Base-by-base conservation (phyloP, 768 basidiomycete species). In the Leccinum pellstonianum region DNA sequence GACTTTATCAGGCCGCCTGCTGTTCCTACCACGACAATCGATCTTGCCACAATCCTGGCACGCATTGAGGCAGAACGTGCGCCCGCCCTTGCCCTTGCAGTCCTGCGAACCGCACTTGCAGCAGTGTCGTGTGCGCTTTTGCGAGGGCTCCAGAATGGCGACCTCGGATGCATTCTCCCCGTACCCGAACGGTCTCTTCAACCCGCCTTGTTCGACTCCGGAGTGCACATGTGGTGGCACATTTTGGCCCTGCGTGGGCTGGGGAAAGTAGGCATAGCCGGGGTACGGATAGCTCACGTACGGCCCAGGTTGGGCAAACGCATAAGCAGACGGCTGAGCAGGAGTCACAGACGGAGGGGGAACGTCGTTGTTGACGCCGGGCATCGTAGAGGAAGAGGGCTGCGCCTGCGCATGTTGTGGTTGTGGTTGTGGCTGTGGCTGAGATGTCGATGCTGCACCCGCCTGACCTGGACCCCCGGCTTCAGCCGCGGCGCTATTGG, bases 31-130 rank as follows among this genome's bases (percentile, higher is more conserved):
- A 65, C 81, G 85, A 67, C 90, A 93, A 15, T 88, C 86, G 63
- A 87, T 65, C 77, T 87, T 87, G n/a, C 88, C 88, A 69, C 91
- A 93, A 72, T 93, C 90, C 75, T 90, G 87, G 63, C 90, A 92
- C 46, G 83, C 77, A 70, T 86, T 91, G 65, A 76, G 77, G 69
- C 90, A 93, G 69, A 90, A 91, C 48, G 77, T 77, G 41, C 89
- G 77, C 4, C 90, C 90, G 3, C 90, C 90, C 65, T 91, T 92
- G 52, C 90, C 90, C 69, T 91, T 92, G 71, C 90, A 93, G 23
- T 88, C 84, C 72, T 87, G 84, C 41, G 83, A 86, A 15, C 90
- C 90, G 58, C 90, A 92, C 75, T 93, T 93, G 70, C 86, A 87
- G 66, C 90, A 93, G 67, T 91, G 91, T 43, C 90, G 86, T 48